Conservation (phyloP, 2,329 filamentous ascomycete genomes). For the Chaetomium sp. region DNA sequence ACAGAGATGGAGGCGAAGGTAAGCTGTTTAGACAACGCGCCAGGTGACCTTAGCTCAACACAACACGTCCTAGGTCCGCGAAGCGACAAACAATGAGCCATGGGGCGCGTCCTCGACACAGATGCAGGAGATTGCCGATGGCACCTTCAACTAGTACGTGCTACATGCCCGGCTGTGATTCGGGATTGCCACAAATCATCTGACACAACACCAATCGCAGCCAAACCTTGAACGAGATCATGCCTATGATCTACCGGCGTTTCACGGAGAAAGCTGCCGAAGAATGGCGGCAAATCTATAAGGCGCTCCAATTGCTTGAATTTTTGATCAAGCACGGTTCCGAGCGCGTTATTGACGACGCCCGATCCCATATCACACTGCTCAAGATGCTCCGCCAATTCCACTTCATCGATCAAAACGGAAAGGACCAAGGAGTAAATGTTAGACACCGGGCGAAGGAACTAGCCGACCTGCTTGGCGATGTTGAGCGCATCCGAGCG, state of each 20-base stretch:
- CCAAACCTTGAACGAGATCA: conserved; percentile 96
- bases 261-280: conserved; percentile 98
- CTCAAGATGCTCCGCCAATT: conserved; percentile 98
- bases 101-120: conserved; percentile 80
- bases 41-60: conserved; percentile 3
- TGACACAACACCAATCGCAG: conserved; percentile 38
- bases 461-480: conserved; percentile 83
- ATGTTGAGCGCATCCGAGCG: conserved; percentile 78
- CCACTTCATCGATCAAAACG: conserved; percentile 91
- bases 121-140: conserved; percentile 98
- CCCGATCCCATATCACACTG: conserved; percentile 86
- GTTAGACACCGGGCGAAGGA: conserved; percentile 96
- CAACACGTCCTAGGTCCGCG: conserved; percentile 61
- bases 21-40: not conserved
- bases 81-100: conserved; percentile 98
- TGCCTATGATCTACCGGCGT: conserved; percentile 99
- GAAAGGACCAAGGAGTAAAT: conserved; percentile 97
- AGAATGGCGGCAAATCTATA: conserved; percentile 99
- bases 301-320: conserved; percentile 91
- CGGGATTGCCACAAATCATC: not conserved
- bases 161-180: not conserved
- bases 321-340: conserved; percentile 96
- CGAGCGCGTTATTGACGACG: conserved; percentile 94
- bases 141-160: conserved; percentile 93
- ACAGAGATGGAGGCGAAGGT: conserved; percentile 83